Evolutionary conservation across 331 rosid species (phyloP), one percentile per base, ranked within the genome.

Genomic region (Quercus lobata): DNA sequence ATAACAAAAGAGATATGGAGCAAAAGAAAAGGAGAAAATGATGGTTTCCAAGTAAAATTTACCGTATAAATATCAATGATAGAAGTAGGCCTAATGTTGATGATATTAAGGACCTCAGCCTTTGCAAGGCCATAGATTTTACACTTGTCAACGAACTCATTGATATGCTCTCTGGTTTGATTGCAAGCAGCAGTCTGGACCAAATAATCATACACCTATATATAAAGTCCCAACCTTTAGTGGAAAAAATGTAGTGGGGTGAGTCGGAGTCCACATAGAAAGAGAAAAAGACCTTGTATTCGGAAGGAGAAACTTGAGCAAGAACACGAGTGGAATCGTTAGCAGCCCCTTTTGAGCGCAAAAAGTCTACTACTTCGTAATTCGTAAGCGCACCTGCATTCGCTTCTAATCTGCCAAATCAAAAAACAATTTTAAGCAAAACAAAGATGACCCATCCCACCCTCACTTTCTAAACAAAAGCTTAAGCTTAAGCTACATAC

Each of bases 71-170:
- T 25, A 81, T 80, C 95, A 71, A 90, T 94, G 0, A 66, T 58
- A 16, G 81, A 27, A 60, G 86, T 69, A 11, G 97, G 94, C 81
- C 94, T 87, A 29, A 71, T 37, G 85, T 94, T 91, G 71, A 92
- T 17, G 73, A 94, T 85, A 78, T 94, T 92, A 69, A 94, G 87
- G 78, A 94, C 27, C 88, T 89, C 97, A 61, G 93, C 91, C 84
- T 91, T 85, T 15, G 94, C 92, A 37, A 94, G 91, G 73, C 87
- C 89, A 78, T 79, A 86, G 30, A 22, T 80, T 75, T 77, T 88
- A 76, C 88, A 82, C 77, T 78, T 84, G 34, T 66, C 82, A 71
- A 88, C 57, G 84, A 92, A 92, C 61, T 85, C 91, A 11, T 55
- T 24, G 77, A 91, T 66, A 63, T 55, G 78, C 82, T 89, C 92